Conservation (phyloP, 2,329 filamentous ascomycete species). For the Aureobasidium sp. region DNA sequence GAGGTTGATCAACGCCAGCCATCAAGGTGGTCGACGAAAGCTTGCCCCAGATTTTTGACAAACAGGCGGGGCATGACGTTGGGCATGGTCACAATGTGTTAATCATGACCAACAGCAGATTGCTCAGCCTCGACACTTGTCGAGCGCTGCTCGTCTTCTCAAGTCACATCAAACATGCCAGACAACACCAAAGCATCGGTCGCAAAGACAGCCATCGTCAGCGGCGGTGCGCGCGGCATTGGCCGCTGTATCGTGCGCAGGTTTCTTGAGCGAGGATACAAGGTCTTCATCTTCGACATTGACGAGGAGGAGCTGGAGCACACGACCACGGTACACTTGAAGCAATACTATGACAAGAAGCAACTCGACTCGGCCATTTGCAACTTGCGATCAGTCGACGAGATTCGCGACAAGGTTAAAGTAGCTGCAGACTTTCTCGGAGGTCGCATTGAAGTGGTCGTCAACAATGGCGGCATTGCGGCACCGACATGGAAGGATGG, state of each 20-base stretch:
- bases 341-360: conserved; percentile 20
- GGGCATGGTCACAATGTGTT: not conserved
- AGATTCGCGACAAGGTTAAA: conserved; percentile 27
- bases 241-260: conserved; percentile 29
- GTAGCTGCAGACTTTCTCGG: conserved; percentile 29
- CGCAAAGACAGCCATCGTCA: conserved; percentile 22
- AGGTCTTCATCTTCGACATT: conserved; percentile 36
- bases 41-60: not conserved
- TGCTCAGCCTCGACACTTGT: not conserved
- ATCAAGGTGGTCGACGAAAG: not conserved
- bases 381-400: conserved; percentile 28
- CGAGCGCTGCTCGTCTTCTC: not conserved
- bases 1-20: not conserved
- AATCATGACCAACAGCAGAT: not conserved
- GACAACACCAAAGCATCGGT: not conserved
- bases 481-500: conserved; percentile 28
- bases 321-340: conserved; percentile 27
- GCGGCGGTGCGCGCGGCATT: conserved; percentile 30
- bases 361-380: conserved; percentile 22
- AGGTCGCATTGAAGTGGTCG: conserved; percentile 31
- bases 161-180: not conserved
- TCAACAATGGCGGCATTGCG: conserved; percentile 37
- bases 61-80: not conserved
- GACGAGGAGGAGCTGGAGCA: conserved; percentile 33
- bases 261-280: conserved; percentile 32